Evolutionary conservation across 2,329 filamentous ascomycete genomes (phyloP).

Genomic region (Ceratocystiopsis minuta): DNA sequence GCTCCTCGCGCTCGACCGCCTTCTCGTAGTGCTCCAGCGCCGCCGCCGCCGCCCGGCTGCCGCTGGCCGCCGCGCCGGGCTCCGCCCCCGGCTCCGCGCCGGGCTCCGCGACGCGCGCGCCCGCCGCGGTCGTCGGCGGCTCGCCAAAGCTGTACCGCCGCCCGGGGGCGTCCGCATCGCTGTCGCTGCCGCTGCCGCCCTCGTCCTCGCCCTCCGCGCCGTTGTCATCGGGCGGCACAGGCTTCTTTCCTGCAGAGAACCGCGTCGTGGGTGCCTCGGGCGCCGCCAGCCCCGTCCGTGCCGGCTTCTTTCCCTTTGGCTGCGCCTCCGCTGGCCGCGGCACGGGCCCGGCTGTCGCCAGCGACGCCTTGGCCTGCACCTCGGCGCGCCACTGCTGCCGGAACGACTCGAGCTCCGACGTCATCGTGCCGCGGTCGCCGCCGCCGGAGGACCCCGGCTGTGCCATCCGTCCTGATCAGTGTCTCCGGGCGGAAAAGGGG

Average conservation of each 20-base stretch:
- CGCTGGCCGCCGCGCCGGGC: conserved; percentile 7
- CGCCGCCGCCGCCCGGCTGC: conserved; percentile 40
- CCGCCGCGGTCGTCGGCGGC: conserved; percentile 6
- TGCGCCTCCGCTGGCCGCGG: neutral
- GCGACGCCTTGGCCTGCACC: conserved; percentile 28
- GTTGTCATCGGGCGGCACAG: conserved; percentile 16
- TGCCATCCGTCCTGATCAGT: too few species aligned
- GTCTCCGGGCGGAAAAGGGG: too few species aligned
- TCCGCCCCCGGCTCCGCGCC: too few species aligned
- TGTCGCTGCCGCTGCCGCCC: conserved; percentile 6
- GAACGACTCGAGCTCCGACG: conserved; percentile 69
- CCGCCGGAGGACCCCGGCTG: neutral
- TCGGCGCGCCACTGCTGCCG: conserved; percentile 75
- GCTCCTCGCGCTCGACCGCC: conserved; percentile 73
- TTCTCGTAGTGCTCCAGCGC: conserved; percentile 86
- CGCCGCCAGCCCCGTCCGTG: neutral
- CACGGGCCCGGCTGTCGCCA: neutral
- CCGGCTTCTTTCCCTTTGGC: too few species aligned
- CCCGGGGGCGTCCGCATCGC: too few species aligned
- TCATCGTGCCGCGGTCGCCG: conserved; percentile 16
- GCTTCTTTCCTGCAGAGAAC: conserved; percentile 10
- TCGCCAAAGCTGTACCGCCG: neutral
- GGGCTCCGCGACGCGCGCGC: too few species aligned
- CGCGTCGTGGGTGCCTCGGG: conserved; percentile 6
- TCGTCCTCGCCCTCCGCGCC: conserved; percentile 22